Conservation (phyloP, 163 green algal genomes). For the Scenedesmus sp. region DNA sequence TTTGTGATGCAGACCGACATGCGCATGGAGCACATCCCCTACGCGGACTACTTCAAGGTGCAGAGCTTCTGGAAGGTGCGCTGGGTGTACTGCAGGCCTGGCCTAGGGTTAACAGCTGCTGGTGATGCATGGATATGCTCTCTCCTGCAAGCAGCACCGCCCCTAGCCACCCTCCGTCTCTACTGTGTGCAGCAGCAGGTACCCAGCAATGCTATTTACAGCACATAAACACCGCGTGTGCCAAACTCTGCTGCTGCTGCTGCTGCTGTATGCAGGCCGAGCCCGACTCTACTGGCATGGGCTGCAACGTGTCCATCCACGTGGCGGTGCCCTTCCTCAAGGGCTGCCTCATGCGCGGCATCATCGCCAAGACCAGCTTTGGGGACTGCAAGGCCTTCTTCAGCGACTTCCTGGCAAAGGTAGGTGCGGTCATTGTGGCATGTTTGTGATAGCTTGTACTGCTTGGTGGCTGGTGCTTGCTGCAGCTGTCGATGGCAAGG, state of each 20-base stretch:
- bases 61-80: conserved; percentile 54
- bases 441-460: too few relatives aligned
- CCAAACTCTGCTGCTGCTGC: neutral
- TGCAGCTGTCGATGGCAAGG: neutral
- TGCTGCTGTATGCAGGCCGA: neutral
- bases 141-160: too few relatives aligned
- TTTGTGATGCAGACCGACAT: conserved; percentile 51
- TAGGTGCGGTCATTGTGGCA: neutral
- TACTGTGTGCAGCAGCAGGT: neutral
- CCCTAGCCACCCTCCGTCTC: too few relatives aligned
- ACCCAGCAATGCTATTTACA: neutral
- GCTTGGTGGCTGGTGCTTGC: neutral
- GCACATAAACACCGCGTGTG: neutral
- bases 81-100: neutral
- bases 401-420: conserved; percentile 48
- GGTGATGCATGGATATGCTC: too few relatives aligned
- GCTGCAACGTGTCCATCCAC: conserved; percentile 42
- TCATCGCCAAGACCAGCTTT: conserved; percentile 41
- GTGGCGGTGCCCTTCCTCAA: conserved; percentile 47
- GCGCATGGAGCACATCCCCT: conserved; percentile 35
- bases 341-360: conserved; percentile 21
- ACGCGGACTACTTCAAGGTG: conserved; percentile 48
- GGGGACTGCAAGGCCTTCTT: conserved; percentile 48
- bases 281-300: conserved; percentile 28
- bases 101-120: neutral